Base-by-base conservation (phyloP, 768 basidiomycete genomes). In the Russula griseocarnosa region DNA sequence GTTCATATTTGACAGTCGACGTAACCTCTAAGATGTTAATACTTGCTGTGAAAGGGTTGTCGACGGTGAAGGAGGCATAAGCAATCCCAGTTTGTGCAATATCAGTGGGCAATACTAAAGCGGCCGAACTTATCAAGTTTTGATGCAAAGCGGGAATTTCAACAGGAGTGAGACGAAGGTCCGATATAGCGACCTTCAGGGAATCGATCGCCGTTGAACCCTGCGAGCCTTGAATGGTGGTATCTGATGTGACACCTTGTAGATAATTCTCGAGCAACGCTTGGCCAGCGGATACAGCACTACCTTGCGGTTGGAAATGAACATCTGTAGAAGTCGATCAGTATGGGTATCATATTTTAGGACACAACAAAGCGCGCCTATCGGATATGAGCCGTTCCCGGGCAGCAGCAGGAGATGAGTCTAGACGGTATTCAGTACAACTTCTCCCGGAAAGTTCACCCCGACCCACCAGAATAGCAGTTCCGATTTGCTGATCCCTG, bases 11-110 rank as follows among this genome's bases (percentile, higher is more conserved):
- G 0, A 82, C 87, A 6, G 74, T 80, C 1, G 86, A 81, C 2
- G 73, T 74, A 20, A 90, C 73, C 51, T 76, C 71, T n/a, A 86
- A 70, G 18, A 90, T 72, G 70, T 84, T 86, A 71, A 90, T 82
- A 70, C 82, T 82, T 20, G 88, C 86, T 0, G 86, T 88, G 74
- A 90, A 90, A 0, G 87, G 87, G 69, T 90, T 87, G 22, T 77
- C 74, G 32, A 90, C 76, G 0, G 74, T 77, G 70, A 89, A 87
- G 1, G 81, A 74, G 5, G 82, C 76, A n/a, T 78, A 77, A 1
- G 86, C 86, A 22, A 86, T 71, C 14, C 84, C 85, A 1, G 83
- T 88, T 66, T 79, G 74, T 20, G 80, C 82, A 51, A 90, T 85
- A 68, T 89, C 74, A 13, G 75, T 74, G 1, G 87, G 86, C 76